Percentiles rank a stretch among this genome's conserved stretches.
Evolutionary conservation across 352 stramenopile species (phyloP).

Genomic region (Phytopythium mirpurense): DNA sequence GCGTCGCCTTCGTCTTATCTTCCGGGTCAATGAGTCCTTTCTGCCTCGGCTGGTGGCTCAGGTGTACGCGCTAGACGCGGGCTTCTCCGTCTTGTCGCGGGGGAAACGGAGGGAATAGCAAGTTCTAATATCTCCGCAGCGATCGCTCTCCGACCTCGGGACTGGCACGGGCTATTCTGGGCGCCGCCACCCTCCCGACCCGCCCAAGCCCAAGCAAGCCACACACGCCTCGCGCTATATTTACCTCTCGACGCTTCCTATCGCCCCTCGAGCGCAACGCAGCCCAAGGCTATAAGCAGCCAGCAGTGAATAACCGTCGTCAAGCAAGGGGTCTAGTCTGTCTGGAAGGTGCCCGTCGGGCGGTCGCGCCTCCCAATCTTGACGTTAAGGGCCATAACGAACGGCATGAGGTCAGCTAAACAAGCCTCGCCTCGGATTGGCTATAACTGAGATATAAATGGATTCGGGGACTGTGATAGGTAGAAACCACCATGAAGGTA

Average conservation of each 20-base stretch:
- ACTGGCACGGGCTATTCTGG: not conserved
- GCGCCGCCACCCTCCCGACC: not conserved
- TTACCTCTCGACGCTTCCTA: not conserved
- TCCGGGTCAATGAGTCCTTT: too few relatives aligned
- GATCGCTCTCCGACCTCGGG: not conserved
- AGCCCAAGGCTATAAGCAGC: not conserved
- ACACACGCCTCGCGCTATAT: too few relatives aligned
- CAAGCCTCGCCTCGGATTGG: not conserved
- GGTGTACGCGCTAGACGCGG: not conserved
- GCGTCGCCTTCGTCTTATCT: constrained; percentile 2
- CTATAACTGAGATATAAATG: not conserved
- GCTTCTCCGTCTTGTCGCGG: constrained; percentile 7
- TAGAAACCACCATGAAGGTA: not conserved
- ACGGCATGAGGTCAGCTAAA: too few relatives aligned
- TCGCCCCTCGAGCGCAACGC: not conserved
- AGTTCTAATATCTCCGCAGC: not conserved
- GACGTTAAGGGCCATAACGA: too few relatives aligned
- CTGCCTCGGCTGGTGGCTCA: not conserved
- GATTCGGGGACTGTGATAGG: not conserved
- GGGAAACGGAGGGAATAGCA: not conserved
- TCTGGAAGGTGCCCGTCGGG: too few relatives aligned
- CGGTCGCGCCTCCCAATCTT: too few relatives aligned
- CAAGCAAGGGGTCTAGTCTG: too few relatives aligned
- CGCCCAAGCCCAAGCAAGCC: too few relatives aligned
- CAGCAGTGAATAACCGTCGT: not conserved